These are phyloP conservation scores for Hibiscus syriacus DNA, from an alignment of 345 rosid genomes.

Conservation along the genomic window DNA sequence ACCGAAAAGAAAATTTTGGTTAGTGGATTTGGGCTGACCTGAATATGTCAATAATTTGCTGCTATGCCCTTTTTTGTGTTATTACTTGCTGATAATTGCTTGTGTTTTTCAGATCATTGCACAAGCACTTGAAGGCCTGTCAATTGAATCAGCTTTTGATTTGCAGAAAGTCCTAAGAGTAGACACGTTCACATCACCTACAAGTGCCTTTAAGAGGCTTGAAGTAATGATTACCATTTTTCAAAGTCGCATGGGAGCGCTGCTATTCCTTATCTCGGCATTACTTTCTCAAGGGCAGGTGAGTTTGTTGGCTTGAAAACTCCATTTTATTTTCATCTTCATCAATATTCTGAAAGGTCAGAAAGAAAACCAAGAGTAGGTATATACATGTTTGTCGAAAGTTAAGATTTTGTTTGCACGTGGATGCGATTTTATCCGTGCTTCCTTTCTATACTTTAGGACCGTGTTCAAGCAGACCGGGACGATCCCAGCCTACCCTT, in stretches of 20 bases:
- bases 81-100: constrained; percentile 3
- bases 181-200: constrained; percentile 41
- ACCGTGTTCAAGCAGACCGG: constrained; percentile 77
- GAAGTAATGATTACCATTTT: constrained; percentile 66
- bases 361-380: not conserved
- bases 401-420: not conserved
- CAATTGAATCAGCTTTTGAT: constrained; percentile 79
- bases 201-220: constrained; percentile 44
- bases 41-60: not conserved
- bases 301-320: constrained; percentile 23
- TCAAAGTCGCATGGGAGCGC: constrained; percentile 90
- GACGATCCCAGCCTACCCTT: too few species aligned
- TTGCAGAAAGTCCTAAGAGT: constrained; percentile 64
- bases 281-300: too few species aligned
- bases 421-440: not conserved
- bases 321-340: not conserved
- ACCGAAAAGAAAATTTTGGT: too few species aligned
- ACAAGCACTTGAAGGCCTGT: constrained; percentile 52
- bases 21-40: too few species aligned
- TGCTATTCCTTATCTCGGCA: constrained; percentile 87
- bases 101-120: constrained; percentile 34
- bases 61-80: not conserved
- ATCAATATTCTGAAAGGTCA: not conserved
- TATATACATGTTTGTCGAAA: too few species aligned
- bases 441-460: constrained; percentile 31